Conservation (phyloP, 139 green algal species). For the Chlorella sp. region DNA sequence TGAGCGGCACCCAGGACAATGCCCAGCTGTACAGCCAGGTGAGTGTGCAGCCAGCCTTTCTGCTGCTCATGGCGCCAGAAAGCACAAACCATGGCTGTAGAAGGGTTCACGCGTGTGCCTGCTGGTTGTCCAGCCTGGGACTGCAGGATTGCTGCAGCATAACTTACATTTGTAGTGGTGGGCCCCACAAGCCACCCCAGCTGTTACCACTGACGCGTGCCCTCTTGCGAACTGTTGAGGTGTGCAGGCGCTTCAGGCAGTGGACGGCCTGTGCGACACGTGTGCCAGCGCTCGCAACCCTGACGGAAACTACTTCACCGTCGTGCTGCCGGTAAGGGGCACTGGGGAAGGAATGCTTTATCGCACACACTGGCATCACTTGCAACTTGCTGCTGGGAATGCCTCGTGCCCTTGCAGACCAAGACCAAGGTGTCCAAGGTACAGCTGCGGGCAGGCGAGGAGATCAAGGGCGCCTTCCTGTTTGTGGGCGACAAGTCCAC, state of each 20-base stretch:
- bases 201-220: no score
- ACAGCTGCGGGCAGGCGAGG: neutral
- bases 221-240: no score
- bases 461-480: conserved; percentile 12
- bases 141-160: no score
- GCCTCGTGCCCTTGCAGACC: neutral
- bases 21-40: conserved; percentile 20
- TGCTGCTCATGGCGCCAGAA: no score
- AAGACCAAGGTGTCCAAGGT: conserved; percentile 7
- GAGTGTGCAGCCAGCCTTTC: no score
- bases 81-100: no score
- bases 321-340: conserved; percentile 32
- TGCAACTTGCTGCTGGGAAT: neutral
- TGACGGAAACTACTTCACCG: conserved; percentile 32
- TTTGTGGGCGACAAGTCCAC: conserved; percentile 32
- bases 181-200: no score
- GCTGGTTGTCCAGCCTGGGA: no score
- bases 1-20: conserved; percentile 32
- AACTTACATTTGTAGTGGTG: no score
- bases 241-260: conserved; percentile 30
- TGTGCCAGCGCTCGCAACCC: conserved; percentile 25
- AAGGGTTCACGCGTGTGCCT: no score
- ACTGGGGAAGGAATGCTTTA: neutral
- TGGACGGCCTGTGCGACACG: conserved; percentile 42
- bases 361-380: no score